Percentiles rank a stretch among this genome's conserved stretches.
phyloP scores from a whole-genome alignment of 1,139 yeast genomes.

The Protomyces inouyei region DNA sequence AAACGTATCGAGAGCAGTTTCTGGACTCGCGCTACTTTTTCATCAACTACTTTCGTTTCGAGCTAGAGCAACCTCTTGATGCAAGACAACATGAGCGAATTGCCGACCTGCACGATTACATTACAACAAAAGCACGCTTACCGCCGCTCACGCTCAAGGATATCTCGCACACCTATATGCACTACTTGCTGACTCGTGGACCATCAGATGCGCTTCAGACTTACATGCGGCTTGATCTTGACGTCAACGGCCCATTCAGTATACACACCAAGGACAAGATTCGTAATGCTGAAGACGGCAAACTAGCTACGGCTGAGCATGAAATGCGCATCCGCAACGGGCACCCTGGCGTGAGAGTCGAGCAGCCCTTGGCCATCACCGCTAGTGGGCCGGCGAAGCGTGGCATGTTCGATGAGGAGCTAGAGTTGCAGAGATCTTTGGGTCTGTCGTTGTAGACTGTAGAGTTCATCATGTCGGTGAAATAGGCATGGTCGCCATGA shows the following conservation, averaged over 20 bases:
- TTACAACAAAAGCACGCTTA: conserved; percentile 34
- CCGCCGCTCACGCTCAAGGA: conserved; percentile 38
- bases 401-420: conserved; percentile 16
- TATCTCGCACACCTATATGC: conserved; percentile 37
- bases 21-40: conserved; percentile 37
- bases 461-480: background rate
- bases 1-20: conserved; percentile 32
- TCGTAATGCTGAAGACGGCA: conserved; percentile 25
- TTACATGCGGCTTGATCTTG: conserved; percentile 39
- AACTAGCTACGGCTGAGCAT: conserved; percentile 22
- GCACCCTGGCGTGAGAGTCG: conserved; percentile 40
- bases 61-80: conserved; percentile 33
- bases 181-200: conserved; percentile 36
- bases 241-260: conserved; percentile 40
- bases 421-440: conserved; percentile 9
- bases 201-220: conserved; percentile 33
- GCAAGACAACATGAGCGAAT: conserved; percentile 30
- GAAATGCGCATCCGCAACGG: conserved; percentile 37
- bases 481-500: no score
- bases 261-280: conserved; percentile 32
- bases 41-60: conserved; percentile 39
- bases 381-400: background rate
- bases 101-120: conserved; percentile 32
- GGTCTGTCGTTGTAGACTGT: background rate
- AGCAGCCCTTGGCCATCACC: conserved; percentile 27